Conservation (phyloP, 176 grass and related monocot species). For the Coix lacrymajobi region DNA sequence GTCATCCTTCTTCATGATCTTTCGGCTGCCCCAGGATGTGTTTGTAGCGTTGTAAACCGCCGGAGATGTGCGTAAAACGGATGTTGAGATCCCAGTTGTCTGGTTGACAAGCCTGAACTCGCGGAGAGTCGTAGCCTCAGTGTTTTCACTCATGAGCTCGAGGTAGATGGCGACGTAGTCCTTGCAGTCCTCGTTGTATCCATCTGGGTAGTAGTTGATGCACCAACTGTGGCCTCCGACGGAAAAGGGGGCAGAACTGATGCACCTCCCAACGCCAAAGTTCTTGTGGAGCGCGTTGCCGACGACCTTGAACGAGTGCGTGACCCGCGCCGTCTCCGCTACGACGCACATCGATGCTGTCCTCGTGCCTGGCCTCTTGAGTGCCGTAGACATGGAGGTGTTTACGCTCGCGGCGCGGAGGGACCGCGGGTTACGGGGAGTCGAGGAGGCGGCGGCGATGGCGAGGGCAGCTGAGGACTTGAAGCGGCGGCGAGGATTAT, state of each 20-base stretch:
- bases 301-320: background rate
- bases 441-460: background rate
- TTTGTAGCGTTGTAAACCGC: background rate
- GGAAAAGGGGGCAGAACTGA: background rate
- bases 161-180: background rate
- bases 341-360: background rate
- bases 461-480: background rate
- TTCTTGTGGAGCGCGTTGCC: background rate
- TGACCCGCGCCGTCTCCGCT: background rate
- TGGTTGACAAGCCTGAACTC: background rate
- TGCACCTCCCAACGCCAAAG: background rate
- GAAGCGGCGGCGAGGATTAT: background rate
- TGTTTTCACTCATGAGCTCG: background rate
- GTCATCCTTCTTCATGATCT: background rate
- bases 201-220: background rate
- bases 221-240: background rate
- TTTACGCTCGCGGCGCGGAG: background rate
- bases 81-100: background rate
- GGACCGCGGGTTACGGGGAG: background rate
- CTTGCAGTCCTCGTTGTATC: rapidly evolving
- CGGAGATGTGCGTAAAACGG: background rate
- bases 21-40: rapidly evolving
- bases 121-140: background rate
- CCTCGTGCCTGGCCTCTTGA: background rate
- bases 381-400: background rate